Evolutionary conservation across 2,329 filamentous ascomycete species (phyloP).

Genomic region (Geosmithia morbida): DNA sequence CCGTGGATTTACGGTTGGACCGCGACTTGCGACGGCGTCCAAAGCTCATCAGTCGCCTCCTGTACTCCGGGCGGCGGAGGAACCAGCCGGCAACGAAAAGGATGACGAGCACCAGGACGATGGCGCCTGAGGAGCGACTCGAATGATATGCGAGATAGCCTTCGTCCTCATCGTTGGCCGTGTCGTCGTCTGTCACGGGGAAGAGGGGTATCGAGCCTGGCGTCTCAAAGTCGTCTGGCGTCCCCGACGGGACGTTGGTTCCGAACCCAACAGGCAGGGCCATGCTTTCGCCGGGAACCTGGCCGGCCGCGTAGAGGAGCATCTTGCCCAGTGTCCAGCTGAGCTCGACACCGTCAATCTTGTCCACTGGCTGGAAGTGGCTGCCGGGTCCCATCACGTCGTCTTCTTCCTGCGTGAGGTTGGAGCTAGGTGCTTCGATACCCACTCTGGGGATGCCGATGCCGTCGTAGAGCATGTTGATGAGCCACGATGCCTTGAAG

Average conservation of each 20-base stretch:
- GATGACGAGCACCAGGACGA: conserved; percentile 60
- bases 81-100: conserved; percentile 56
- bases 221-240: conserved; percentile 70
- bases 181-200: conserved; percentile 13
- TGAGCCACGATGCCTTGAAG: conserved; percentile 97
- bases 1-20: conserved; percentile 19
- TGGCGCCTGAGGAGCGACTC: conserved; percentile 30
- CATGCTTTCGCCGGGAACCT: conserved; percentile 52
- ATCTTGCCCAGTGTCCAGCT: conserved; percentile 98
- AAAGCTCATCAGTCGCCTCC: conserved; percentile 21
- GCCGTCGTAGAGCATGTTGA: conserved; percentile 90
- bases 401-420: background rate
- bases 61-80: conserved; percentile 65
- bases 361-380: conserved; percentile 84
- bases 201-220: conserved; percentile 43
- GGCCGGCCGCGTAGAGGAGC: conserved; percentile 83
- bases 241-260: conserved; percentile 53
- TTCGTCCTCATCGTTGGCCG: conserved; percentile 38
- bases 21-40: conserved; percentile 12
- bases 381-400: conserved; percentile 59
- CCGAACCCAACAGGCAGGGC: conserved; percentile 79
- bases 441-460: conserved; percentile 84
- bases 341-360: conserved; percentile 81
- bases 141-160: conserved; percentile 56
- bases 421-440: conserved; percentile 41